These are phyloP conservation scores for Lecanosticta acicola DNA, from an alignment of 2,329 filamentous ascomycete species.

Conservation along the genomic window DNA sequence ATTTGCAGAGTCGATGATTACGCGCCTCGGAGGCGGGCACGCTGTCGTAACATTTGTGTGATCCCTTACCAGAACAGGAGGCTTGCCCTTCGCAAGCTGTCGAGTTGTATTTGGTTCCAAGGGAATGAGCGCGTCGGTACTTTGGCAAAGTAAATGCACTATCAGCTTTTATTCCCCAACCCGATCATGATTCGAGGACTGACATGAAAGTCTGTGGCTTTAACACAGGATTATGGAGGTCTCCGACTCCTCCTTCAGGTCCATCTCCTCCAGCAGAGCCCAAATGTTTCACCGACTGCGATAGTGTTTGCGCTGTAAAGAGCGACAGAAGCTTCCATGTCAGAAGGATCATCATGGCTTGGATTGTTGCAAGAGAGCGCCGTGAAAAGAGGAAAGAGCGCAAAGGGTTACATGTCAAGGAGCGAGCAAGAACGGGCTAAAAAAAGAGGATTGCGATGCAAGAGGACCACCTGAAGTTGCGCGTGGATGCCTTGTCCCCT, in stretches of 20 bases:
- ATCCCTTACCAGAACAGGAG: constrained; percentile 9
- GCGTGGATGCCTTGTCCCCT: no score
- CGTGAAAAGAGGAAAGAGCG: no score
- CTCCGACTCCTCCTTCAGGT: constrained; percentile 18
- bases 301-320: constrained; percentile 1
- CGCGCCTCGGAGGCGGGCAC: constrained; percentile 6
- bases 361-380: no score
- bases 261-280: constrained; percentile 20
- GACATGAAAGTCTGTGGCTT: constrained; percentile 17
- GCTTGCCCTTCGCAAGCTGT: constrained; percentile 16
- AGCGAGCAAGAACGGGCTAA: no score
- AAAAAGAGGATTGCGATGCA: no score
- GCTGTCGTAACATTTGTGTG: constrained; percentile 7
- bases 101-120: constrained; percentile 17
- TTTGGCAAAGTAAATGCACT: neutral
- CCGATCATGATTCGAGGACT: neutral
- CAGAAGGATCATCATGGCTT: no score
- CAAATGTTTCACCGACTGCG: constrained; percentile 18
- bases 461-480: no score
- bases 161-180: neutral
- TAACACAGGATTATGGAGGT: constrained; percentile 17
- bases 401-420: no score
- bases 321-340: neutral
- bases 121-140: constrained; percentile 22
- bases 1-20: constrained; percentile 15